phyloP scores from a whole-genome alignment of 805 yeast species.

The Ogataea degrootiae region DNA sequence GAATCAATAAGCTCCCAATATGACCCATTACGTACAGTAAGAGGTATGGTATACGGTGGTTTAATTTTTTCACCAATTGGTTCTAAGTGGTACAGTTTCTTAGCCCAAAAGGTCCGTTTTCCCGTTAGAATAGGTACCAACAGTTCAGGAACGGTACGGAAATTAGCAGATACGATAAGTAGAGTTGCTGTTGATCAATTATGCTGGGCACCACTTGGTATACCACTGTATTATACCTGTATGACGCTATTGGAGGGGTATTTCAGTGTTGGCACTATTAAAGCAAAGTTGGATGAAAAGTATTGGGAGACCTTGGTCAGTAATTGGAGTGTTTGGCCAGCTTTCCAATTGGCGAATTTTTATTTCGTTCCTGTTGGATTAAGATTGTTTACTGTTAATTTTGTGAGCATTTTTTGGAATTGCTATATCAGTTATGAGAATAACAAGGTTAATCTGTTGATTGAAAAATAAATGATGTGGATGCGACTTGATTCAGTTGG shows the following conservation, averaged over 20 bases:
- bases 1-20: slow-evolving; percentile 20
- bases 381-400: slow-evolving; percentile 64
- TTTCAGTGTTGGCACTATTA: slow-evolving; percentile 32
- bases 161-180: slow-evolving; percentile 32
- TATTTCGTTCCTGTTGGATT: slow-evolving; percentile 67
- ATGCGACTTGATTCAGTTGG: too few species aligned
- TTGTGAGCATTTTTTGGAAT: slow-evolving; percentile 79
- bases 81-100: slow-evolving; percentile 58
- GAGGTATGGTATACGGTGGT: slow-evolving; percentile 71
- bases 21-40: slow-evolving; percentile 51
- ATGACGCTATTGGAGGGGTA: slow-evolving; percentile 66
- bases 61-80: slow-evolving; percentile 73
- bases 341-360: slow-evolving; percentile 76
- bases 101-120: slow-evolving; percentile 37
- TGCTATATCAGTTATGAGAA: slow-evolving; percentile 66
- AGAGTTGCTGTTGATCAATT: slow-evolving; percentile 70
- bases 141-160: slow-evolving; percentile 7
- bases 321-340: slow-evolving; percentile 91
- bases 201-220: slow-evolving; percentile 70
- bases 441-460: slow-evolving; percentile 11
- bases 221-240: slow-evolving; percentile 65
- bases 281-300: slow-evolving; percentile 40
- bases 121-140: slow-evolving; percentile 22
- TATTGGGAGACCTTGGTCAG: slow-evolving; percentile 64
- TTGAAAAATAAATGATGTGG: neutral